Evolutionary conservation across 495 filamentous ascomycete species (phyloP).

Genomic region (Daldinia bambusicola): DNA sequence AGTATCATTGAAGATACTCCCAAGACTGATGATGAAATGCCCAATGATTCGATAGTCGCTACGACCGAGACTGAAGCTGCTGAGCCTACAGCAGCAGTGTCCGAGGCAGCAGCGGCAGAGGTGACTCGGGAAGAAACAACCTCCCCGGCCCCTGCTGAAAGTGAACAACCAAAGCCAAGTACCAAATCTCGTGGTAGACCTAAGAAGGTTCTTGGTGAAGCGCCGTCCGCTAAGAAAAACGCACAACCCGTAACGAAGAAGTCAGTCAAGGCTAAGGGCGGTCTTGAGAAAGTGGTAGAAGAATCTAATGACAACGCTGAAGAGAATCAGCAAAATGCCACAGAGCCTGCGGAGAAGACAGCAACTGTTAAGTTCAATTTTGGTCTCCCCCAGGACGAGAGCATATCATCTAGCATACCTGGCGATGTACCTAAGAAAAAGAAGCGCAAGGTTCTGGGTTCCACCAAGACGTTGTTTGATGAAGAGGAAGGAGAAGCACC

Average conservation of each 20-base stretch:
- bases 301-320: conserved; percentile 31
- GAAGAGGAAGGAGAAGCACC: conserved; percentile 72
- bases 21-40: conserved; percentile 35
- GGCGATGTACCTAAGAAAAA: conserved; percentile 68
- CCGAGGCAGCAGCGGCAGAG: conserved; percentile 15
- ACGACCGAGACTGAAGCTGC: conserved; percentile 15
- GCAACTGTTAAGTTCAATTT: conserved; percentile 48
- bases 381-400: conserved; percentile 42
- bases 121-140: conserved; percentile 7
- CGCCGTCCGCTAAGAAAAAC: conserved; percentile 56
- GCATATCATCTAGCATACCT: conserved; percentile 34
- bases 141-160: conserved; percentile 17
- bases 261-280: conserved; percentile 46
- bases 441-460: conserved; percentile 76
- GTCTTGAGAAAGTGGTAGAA: conserved; percentile 38
- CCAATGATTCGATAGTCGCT: conserved; percentile 43
- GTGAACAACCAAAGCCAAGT: conserved; percentile 36
- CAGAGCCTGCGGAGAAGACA: conserved; percentile 43
- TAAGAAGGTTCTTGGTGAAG: conserved; percentile 52
- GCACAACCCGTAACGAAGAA: conserved; percentile 48
- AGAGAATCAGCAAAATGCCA: conserved; percentile 36
- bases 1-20: conserved; percentile 54
- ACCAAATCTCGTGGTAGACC: conserved; percentile 55
- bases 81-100: conserved; percentile 22
- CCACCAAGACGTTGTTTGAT: conserved; percentile 76